A percentile compares a stretch with the other conserved stretches of the same genome.
These are phyloP conservation scores for Alternaria sp. DNA, from an alignment of 2,329 filamentous ascomycete genomes.

Conservation along the genomic window DNA sequence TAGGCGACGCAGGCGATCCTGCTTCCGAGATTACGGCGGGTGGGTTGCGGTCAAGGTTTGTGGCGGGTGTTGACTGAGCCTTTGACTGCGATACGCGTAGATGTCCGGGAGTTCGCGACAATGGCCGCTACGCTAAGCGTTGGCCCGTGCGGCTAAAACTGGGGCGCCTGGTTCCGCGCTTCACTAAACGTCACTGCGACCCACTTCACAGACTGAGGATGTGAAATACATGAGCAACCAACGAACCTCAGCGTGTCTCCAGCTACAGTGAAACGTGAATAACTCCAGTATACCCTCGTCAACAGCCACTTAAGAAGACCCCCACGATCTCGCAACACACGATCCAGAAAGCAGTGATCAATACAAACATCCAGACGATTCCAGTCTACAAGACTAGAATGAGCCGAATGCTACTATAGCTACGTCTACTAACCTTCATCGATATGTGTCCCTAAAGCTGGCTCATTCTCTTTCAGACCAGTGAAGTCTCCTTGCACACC, in stretches of 20 bases:
- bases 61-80: constrained; percentile 4
- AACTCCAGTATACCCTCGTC: no score
- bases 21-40: constrained; percentile 27
- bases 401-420: no score
- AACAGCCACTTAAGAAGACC: not conserved
- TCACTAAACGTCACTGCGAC: constrained; percentile 13
- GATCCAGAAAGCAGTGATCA: no score
- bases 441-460: no score
- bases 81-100: constrained; percentile 16
- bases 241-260: not conserved
- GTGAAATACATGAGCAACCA: not conserved
- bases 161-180: constrained; percentile 11
- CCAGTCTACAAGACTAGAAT: no score
- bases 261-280: not conserved
- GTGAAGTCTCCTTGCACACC: no score
- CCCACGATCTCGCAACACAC: not conserved
- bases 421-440: no score
- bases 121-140: constrained; percentile 11
- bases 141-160: constrained; percentile 10
- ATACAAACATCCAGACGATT: no score
- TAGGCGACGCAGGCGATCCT: constrained; percentile 41
- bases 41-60: constrained; percentile 10
- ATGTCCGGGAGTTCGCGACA: constrained; percentile 20
- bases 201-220: not conserved
- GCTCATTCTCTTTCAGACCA: no score